These are phyloP conservation scores for Hortaea sp. DNA, from an alignment of 2,329 filamentous ascomycete species.

Conservation along the genomic window DNA sequence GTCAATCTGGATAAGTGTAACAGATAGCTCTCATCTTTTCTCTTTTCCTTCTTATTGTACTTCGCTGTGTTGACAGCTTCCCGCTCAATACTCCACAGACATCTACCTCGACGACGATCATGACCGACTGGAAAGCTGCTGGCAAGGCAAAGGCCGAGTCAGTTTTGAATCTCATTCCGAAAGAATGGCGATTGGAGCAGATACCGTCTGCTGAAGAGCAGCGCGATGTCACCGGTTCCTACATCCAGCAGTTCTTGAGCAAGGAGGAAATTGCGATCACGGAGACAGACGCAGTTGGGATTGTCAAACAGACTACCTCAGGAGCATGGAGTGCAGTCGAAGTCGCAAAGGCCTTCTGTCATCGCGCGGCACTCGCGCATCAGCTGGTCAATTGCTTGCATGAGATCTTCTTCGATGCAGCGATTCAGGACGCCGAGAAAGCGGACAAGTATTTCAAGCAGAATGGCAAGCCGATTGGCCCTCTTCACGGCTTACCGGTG, in stretches of 20 bases:
- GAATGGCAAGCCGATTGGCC: slow-evolving; percentile 31
- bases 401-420: slow-evolving; percentile 40
- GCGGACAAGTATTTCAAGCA: slow-evolving; percentile 32
- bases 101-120: too few relatives aligned
- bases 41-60: too few relatives aligned
- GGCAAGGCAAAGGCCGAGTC: slow-evolving; percentile 46
- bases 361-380: slow-evolving; percentile 44
- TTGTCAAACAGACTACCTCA: slow-evolving; percentile 43
- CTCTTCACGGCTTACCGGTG: slow-evolving; percentile 39
- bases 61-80: too few relatives aligned
- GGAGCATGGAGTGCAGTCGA: slow-evolving; percentile 49
- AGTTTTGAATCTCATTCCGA: slow-evolving; percentile 45
- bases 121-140: slow-evolving; percentile 37
- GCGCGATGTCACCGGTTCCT: slow-evolving; percentile 46
- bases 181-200: slow-evolving; percentile 43
- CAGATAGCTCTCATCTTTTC: too few relatives aligned
- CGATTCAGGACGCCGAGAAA: slow-evolving; percentile 31
- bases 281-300: slow-evolving; percentile 47
- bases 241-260: slow-evolving; percentile 46
- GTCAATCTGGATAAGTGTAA: too few relatives aligned
- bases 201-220: slow-evolving; percentile 43
- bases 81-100: too few relatives aligned
- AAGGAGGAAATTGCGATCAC: slow-evolving; percentile 50
- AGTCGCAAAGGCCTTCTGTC: slow-evolving; percentile 47
- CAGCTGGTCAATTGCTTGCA: slow-evolving; percentile 37